Percentiles rank a stretch among this genome's conserved stretches.
phyloP scores from a whole-genome alignment of 2,329 filamentous ascomycete species.

The Whalleya microplaca region DNA sequence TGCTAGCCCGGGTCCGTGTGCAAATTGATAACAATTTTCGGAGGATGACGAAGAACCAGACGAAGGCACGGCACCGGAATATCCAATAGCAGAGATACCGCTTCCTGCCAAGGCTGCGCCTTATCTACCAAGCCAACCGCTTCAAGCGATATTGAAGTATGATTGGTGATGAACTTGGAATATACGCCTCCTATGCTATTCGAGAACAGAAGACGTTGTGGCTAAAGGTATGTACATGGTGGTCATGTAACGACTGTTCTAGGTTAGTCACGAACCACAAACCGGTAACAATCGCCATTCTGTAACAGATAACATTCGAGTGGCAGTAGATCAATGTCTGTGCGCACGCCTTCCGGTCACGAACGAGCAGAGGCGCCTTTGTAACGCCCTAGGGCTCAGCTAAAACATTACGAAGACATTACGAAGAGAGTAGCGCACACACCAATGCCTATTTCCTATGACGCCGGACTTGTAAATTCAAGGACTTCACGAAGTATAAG shows the following conservation, averaged over 20 bases:
- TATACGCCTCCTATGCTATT: neutral
- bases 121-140: neutral
- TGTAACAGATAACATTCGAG: slow-evolving; percentile 3
- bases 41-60: neutral
- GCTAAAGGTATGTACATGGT: neutral
- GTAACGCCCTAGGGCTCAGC: neutral
- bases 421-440: neutral
- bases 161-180: neutral
- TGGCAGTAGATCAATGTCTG: slow-evolving; percentile 17
- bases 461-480: too few species aligned
- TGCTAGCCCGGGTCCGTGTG: neutral
- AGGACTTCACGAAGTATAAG: too few species aligned
- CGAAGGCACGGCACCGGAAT: neutral
- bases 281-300: neutral
- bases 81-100: neutral
- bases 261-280: too few species aligned
- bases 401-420: neutral
- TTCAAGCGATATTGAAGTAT: neutral
- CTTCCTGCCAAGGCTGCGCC: neutral
- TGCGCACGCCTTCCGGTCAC: slow-evolving; percentile 4
- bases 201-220: too few species aligned
- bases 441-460: neutral
- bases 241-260: neutral
- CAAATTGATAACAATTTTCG: neutral
- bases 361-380: neutral